Base-by-base conservation (phyloP, 1,284 basidiomycete species). In the Pseudomicrostroma phylloplanum region DNA sequence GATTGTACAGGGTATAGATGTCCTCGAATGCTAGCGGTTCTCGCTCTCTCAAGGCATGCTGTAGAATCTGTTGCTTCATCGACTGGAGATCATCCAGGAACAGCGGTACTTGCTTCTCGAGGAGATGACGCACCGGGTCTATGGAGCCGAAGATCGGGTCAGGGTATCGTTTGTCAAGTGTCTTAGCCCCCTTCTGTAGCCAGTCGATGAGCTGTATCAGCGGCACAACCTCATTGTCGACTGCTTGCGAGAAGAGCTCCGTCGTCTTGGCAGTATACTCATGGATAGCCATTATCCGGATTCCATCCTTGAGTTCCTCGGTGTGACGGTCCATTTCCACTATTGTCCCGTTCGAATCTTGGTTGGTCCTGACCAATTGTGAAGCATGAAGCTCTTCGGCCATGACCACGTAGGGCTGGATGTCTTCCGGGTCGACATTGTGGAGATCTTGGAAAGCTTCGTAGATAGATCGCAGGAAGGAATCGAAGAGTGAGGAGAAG, bases 401-500 rank as follows among this genome's bases (percentile, higher is more conserved):
- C 56, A 77, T 61, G 51, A 46, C 56, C 7, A 74, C 21, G 21
- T 70, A 71, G 1, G 76, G 68, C 54, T 64, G 61, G 6, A 74
- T 60, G 56, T 77, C 75, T 15, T 69, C 68, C 11, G 68, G 42
- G 39, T 72, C 68, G 56, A 72, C 66, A 57, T 68, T 72, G 43
- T 70, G 68, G 8, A 73, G 80, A 17, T 83, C 80, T 64, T 92
- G 89, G 82, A 92, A 87, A 13, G 87, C 81, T 70, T 92, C 90
- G 76, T 92, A 92, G n/a, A 94, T 82, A 12, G 84, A 85, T 15
- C 89, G 88, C 12, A 94, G 84, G 81, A 93, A 90, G 60, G 90
- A 85, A 78, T 89, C 91, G 83, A 91, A 92, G n/a, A 94, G 68
- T 15, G 67, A 60, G 0, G 65, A 62, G 36, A 67, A 71, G n/a